These are phyloP conservation scores for Cryptococcus jaspeensis DNA, from an alignment of 1,284 basidiomycete genomes.

Conservation along the genomic window DNA sequence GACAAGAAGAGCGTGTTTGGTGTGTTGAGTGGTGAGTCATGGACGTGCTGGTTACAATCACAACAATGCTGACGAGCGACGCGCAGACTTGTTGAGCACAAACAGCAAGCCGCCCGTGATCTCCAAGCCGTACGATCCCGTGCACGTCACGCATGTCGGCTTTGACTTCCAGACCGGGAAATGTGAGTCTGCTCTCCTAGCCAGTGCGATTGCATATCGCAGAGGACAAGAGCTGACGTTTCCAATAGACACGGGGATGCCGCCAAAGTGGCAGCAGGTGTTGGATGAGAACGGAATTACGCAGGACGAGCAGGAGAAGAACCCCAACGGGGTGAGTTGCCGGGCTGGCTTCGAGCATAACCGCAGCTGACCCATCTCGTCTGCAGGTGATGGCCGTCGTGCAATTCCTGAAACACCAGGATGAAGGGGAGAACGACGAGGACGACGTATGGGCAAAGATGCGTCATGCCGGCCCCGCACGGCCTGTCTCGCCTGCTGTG, in stretches of 20 bases:
- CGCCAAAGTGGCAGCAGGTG: constrained; percentile 98
- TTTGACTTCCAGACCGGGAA: constrained; percentile 99
- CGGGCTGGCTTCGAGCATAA: no score
- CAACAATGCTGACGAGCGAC: not conserved
- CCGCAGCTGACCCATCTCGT: not conserved
- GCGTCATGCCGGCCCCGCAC: constrained; percentile 42
- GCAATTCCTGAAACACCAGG: constrained; percentile 69
- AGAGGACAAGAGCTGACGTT: not conserved
- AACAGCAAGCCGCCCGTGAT: constrained; percentile 74
- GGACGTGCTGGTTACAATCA: not conserved
- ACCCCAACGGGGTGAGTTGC: constrained; percentile 82
- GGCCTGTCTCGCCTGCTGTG: not conserved
- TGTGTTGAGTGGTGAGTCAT: constrained; percentile 46
- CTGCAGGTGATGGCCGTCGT: constrained; percentile 86
- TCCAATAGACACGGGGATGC: constrained; percentile 73
- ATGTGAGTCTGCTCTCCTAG: constrained; percentile 54
- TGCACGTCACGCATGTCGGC: constrained; percentile 98
- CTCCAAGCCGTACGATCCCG: constrained; percentile 96
- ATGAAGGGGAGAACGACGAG: constrained; percentile 42
- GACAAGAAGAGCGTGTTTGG: constrained; percentile 53
- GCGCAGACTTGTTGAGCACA: constrained; percentile 68
- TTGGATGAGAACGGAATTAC: constrained; percentile 96
- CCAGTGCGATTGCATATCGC: constrained; percentile 1
- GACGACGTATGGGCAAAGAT: constrained; percentile 78
- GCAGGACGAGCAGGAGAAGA: constrained; percentile 90